Evolutionary conservation across 1,139 yeast genomes (phyloP).

Genomic region (Yamadazyma sp.): DNA sequence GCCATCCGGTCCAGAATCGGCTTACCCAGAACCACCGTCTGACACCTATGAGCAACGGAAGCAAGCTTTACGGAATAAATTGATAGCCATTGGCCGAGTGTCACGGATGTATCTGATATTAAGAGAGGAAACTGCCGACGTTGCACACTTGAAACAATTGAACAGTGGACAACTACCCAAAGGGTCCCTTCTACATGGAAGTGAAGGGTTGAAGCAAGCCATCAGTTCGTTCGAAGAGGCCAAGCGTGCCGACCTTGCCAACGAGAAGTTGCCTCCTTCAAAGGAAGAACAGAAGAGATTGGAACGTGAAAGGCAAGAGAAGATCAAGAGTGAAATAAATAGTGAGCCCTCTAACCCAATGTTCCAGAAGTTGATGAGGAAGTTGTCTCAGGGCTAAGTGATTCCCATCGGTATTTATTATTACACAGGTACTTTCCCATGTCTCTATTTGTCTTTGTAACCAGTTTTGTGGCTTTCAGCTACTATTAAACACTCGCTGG

Average conservation of each 20-base stretch:
- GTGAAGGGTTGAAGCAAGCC: conserved; percentile 74
- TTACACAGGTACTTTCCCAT: no score
- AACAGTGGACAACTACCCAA: conserved; percentile 73
- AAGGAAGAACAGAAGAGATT: conserved; percentile 52
- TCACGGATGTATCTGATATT: conserved; percentile 90
- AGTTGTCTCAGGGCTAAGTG: conserved; percentile 32
- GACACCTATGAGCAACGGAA: conserved; percentile 46
- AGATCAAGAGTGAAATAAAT: conserved; percentile 43
- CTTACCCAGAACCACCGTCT: conserved; percentile 5
- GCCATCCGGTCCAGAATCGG: no score
- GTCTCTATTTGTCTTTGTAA: no score
- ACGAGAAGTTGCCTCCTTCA: conserved; percentile 91
- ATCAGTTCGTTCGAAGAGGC: conserved; percentile 84
- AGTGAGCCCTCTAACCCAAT: conserved; percentile 40
- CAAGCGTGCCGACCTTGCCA: conserved; percentile 71
- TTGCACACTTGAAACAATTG: conserved; percentile 72
- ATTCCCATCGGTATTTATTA: no score
- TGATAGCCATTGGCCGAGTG: conserved; percentile 91
- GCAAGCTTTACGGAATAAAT: conserved; percentile 78
- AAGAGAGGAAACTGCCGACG: conserved; percentile 87
- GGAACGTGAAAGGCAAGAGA: conserved; percentile 46
- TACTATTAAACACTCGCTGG: no score
- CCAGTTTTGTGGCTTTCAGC: no score
- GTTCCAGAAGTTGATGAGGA: conserved; percentile 42
- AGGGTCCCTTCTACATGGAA: conserved; percentile 82